These are phyloP conservation scores for Penicillium soppii DNA, from an alignment of 495 filamentous ascomycete species.

Conservation along the genomic window DNA sequence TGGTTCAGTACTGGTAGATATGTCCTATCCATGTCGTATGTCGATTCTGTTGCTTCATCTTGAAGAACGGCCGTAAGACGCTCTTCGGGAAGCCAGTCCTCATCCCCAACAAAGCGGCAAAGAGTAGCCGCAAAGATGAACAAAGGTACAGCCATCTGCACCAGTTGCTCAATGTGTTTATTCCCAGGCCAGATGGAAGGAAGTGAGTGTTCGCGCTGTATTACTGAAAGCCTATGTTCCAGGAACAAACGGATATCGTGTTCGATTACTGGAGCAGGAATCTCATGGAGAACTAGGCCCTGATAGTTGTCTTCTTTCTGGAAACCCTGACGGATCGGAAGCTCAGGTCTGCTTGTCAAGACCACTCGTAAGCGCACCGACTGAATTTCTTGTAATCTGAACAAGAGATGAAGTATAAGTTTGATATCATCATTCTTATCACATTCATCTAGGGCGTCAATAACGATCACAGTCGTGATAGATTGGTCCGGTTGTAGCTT, in stretches of 20 bases:
- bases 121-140: constrained; percentile 28
- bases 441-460: constrained; percentile 57
- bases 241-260: constrained; percentile 25
- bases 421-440: constrained; percentile 34
- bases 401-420: constrained; percentile 35
- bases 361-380: constrained; percentile 21
- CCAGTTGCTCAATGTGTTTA: constrained; percentile 1
- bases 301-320: constrained; percentile 8
- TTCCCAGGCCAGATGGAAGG: constrained; percentile 35
- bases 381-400: constrained; percentile 1
- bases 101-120: constrained; percentile 1
- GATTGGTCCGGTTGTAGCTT: not conserved
- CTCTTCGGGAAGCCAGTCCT: not conserved
- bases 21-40: constrained; percentile 10
- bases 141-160: constrained; percentile 16
- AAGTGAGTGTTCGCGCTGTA: constrained; percentile 4
- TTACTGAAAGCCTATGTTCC: constrained; percentile 13
- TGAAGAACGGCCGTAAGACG: constrained; percentile 4
- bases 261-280: constrained; percentile 13
- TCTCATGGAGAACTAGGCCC: constrained; percentile 21
- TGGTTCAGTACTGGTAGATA: constrained; percentile 18
- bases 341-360: constrained; percentile 46
- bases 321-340: constrained; percentile 36
- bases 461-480: constrained; percentile 32
- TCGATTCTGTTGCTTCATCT: not conserved